These are phyloP conservation scores for Zangia roseola DNA, from an alignment of 768 basidiomycete genomes.

Conservation along the genomic window DNA sequence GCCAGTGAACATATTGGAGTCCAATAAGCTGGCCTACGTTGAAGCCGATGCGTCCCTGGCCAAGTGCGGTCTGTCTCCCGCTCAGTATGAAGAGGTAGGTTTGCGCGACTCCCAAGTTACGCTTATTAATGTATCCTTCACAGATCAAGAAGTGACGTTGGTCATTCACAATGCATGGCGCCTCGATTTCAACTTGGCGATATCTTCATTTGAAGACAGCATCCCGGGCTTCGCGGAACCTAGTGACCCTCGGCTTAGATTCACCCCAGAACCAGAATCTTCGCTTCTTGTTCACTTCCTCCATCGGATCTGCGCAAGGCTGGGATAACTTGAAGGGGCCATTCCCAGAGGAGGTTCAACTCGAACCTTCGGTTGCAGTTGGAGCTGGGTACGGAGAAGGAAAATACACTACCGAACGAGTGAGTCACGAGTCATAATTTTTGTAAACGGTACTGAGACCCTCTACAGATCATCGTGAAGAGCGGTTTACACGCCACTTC, in stretches of 20 bases:
- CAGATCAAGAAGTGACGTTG: constrained; percentile 36
- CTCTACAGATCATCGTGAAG: constrained; percentile 34
- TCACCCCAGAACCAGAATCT: constrained; percentile 24
- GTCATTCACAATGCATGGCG: constrained; percentile 46
- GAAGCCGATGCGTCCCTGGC: constrained; percentile 36
- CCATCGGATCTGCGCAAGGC: constrained; percentile 34
- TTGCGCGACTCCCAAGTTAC: neutral
- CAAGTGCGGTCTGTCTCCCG: constrained; percentile 30
- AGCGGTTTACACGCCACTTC: constrained; percentile 37
- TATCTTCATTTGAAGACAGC: constrained; percentile 44
- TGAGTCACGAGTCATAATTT: constrained; percentile 12
- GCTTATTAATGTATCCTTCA: neutral
- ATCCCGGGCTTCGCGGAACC: constrained; percentile 39
- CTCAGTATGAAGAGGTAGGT: constrained; percentile 18
- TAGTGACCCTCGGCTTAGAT: constrained; percentile 31
- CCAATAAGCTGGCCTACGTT: constrained; percentile 35
- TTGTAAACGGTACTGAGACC: neutral
- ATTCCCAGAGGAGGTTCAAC: constrained; percentile 36
- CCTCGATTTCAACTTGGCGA: constrained; percentile 42
- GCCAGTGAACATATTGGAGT: constrained; percentile 28
- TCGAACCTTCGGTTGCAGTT: constrained; percentile 33
- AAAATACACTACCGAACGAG: constrained; percentile 44
- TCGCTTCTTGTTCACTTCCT: constrained; percentile 42
- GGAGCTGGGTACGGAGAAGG: constrained; percentile 46
- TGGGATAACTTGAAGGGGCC: constrained; percentile 30